Percentiles rank a stretch among this genome's conserved stretches.
These are phyloP conservation scores for Ganoderma sinense DNA, from an alignment of 1,284 basidiomycete species.

Conservation along the genomic window DNA sequence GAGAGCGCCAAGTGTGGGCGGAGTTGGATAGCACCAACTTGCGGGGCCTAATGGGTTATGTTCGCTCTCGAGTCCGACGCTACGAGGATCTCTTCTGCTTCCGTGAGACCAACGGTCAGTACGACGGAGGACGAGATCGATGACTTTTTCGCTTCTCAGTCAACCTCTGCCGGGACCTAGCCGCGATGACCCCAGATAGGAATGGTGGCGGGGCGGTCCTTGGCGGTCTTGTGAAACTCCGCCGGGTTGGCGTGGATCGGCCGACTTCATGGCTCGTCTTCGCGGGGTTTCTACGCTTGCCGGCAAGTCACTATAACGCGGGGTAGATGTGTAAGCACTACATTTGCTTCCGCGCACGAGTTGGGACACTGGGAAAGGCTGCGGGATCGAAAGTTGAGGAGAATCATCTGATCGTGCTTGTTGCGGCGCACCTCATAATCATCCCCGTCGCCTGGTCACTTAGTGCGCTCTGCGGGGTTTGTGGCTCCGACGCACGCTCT, in stretches of 20 bases:
- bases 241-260: slow-evolving; percentile 6
- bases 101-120: slow-evolving; percentile 19
- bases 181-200: slow-evolving; percentile 21
- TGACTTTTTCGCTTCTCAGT: background rate
- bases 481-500: slow-evolving; percentile 13
- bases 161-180: background rate
- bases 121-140: background rate
- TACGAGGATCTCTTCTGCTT: slow-evolving; percentile 13
- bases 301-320: slow-evolving; percentile 17
- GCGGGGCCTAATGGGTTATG: background rate
- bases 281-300: slow-evolving; percentile 15
- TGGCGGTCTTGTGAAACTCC: slow-evolving; percentile 10
- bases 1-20: slow-evolving; percentile 4
- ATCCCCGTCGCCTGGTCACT: background rate
- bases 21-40: slow-evolving; percentile 20
- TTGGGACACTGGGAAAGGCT: slow-evolving; percentile 3
- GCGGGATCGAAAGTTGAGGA: slow-evolving; percentile 8
- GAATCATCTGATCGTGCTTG: slow-evolving; percentile 28
- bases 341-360: slow-evolving; percentile 31
- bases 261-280: slow-evolving; percentile 6
- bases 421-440: slow-evolving; percentile 1
- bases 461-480: slow-evolving; percentile 8
- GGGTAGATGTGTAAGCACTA: slow-evolving; percentile 21
- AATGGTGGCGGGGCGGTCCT: slow-evolving; percentile 11
- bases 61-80: slow-evolving; percentile 7